phyloP scores from a whole-genome alignment of 306 rosid genomes.

The Casuarina equisetifolia region DNA sequence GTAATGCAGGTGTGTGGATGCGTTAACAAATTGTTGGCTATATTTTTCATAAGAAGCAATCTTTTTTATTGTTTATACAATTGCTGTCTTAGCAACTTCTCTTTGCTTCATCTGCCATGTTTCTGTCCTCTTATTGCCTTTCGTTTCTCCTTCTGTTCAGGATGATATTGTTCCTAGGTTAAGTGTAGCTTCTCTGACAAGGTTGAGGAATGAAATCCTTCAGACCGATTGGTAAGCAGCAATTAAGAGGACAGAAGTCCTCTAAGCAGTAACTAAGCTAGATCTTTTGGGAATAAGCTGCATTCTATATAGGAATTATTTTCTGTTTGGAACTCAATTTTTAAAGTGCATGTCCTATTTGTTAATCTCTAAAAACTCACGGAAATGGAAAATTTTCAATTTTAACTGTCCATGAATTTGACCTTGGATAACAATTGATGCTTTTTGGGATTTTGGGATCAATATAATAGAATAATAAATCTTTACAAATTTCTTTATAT shows the following conservation, averaged over 20 bases:
- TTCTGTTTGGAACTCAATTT: neutral
- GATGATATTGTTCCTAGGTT: conserved; percentile 86
- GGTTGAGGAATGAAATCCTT: conserved; percentile 91
- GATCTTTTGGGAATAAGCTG: neutral
- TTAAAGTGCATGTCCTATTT: conserved; percentile 5
- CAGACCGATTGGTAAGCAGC: conserved; percentile 88
- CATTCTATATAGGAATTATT: conserved; percentile 2
- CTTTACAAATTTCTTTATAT: neutral
- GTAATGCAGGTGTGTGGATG: conserved; percentile 82
- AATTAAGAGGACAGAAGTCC: conserved; percentile 20
- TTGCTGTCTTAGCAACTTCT: neutral
- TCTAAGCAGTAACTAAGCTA: conserved; percentile 1
- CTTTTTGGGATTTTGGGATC: neutral
- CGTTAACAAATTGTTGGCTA: conserved; percentile 9
- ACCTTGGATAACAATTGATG: neutral
- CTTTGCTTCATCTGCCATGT: conserved; percentile 21
- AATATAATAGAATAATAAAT: neutral
- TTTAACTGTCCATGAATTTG: neutral
- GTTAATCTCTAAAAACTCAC: neutral
- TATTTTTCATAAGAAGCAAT: conserved; percentile 8
- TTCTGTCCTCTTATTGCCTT: conserved; percentile 21
- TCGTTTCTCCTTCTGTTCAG: conserved; percentile 44
- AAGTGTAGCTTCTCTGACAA: conserved; percentile 72
- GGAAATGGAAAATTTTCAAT: neutral
- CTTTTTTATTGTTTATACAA: neutral